A percentile compares a stretch with the other conserved stretches of the same genome.
Evolutionary conservation across 2,329 filamentous ascomycete species (phyloP).

Genomic region (Aspergillus sp.): DNA sequence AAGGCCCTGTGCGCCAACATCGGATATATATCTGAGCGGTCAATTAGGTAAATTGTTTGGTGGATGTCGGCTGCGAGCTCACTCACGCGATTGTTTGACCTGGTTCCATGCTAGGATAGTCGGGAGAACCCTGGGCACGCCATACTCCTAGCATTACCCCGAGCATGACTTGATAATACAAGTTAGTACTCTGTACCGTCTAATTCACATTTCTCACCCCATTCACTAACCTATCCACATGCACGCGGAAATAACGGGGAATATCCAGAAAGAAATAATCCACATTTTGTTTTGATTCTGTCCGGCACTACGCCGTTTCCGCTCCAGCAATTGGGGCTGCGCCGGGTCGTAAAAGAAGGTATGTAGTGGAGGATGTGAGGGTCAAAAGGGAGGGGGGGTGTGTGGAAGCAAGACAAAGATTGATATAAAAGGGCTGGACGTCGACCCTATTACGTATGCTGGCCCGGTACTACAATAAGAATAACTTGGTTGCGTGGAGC

Average conservation of each 20-base stretch:
- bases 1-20: constrained; percentile 58
- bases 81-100: constrained; percentile 56
- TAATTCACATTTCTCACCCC: background rate
- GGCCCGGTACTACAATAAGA: background rate
- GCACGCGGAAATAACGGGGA: constrained; percentile 60
- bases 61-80: background rate
- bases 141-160: constrained; percentile 61
- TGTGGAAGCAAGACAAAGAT: background rate
- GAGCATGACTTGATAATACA: constrained; percentile 50
- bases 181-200: background rate
- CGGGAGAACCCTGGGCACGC: constrained; percentile 52
- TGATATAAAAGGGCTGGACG: background rate
- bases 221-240: constrained; percentile 50
- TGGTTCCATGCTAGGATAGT: constrained; percentile 52
- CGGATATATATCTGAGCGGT: constrained; percentile 45
- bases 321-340: background rate
- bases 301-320: background rate
- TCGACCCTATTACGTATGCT: background rate
- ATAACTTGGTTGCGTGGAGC: constrained; percentile 1
- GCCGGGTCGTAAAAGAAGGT: background rate
- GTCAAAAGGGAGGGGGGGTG: background rate
- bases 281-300: constrained; percentile 34
- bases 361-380: background rate
- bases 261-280: constrained; percentile 51
- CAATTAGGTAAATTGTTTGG: background rate